These are phyloP conservation scores for Cryphonectria radicalis DNA, from an alignment of 2,329 filamentous ascomycete genomes.

Conservation along the genomic window DNA sequence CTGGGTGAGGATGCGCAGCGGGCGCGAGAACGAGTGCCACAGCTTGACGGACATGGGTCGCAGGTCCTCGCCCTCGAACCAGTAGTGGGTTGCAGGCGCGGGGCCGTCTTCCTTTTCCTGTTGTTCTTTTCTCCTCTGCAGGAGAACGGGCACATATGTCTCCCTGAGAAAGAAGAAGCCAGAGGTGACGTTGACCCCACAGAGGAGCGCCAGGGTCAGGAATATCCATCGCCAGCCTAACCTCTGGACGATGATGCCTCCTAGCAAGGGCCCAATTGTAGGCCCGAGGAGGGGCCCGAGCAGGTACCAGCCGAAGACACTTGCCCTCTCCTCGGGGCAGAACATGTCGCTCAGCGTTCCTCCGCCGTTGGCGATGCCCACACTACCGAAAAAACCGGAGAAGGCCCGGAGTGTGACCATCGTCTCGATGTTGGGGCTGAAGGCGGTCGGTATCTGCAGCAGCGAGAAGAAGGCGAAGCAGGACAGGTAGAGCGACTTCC, in stretches of 20 bases:
- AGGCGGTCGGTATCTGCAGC: constrained; percentile 23
- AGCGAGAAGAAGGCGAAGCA: constrained; percentile 25
- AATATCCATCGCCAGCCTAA: constrained; percentile 28
- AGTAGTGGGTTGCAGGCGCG: background rate
- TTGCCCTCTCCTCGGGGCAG: constrained; percentile 20
- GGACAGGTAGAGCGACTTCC: constrained; percentile 17
- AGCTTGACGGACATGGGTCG: constrained; percentile 18
- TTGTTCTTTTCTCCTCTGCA: constrained; percentile 13
- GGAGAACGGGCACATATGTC: constrained; percentile 19
- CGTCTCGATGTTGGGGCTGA: constrained; percentile 24
- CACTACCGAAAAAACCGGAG: constrained; percentile 23
- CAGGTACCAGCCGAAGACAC: constrained; percentile 25
- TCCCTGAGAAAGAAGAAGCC: constrained; percentile 21
- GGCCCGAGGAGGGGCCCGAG: constrained; percentile 25
- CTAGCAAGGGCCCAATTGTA: constrained; percentile 23
- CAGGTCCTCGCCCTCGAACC: constrained; percentile 19
- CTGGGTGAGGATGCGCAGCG: constrained; percentile 24
- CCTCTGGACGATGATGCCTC: constrained; percentile 22
- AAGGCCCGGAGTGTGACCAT: constrained; percentile 20
- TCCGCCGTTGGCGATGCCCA: constrained; percentile 27
- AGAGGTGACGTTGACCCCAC: constrained; percentile 16
- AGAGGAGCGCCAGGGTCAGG: constrained; percentile 19
- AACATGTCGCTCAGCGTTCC: constrained; percentile 29
- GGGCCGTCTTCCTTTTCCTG: constrained; percentile 9
- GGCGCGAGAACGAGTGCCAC: constrained; percentile 16